A percentile compares a stretch with the other conserved stretches of the same genome.
Conservation (phyloP, 805 yeast species). For the Ogataea siamensis region DNA sequence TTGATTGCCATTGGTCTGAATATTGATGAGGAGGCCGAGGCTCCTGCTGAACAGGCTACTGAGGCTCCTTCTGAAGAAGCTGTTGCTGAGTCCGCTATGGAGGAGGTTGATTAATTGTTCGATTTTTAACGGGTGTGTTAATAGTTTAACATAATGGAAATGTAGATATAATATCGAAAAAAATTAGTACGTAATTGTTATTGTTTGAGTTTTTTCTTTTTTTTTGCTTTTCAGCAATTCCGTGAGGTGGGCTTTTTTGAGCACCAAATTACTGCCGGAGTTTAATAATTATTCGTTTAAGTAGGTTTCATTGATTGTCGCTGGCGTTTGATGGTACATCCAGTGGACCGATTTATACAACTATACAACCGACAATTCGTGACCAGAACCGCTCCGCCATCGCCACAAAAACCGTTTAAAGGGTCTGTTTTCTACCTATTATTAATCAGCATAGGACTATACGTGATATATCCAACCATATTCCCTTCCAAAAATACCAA, state of each 20-base stretch:
- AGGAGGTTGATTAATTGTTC: constrained; percentile 85
- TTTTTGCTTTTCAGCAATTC: not conserved
- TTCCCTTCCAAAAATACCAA: constrained; percentile 12
- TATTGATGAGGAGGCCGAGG: constrained; percentile 79
- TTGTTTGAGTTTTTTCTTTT: not conserved
- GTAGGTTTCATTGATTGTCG: not conserved
- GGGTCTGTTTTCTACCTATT: constrained; percentile 2
- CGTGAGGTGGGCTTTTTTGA: not conserved
- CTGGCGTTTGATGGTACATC: constrained; percentile 7
- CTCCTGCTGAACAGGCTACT: constrained; percentile 39
- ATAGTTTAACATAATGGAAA: constrained; percentile 8
- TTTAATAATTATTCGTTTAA: not conserved
- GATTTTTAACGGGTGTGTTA: constrained; percentile 3
- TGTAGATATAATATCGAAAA: not conserved
- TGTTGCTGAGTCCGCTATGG: constrained; percentile 94
- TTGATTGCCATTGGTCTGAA: constrained; percentile 96
- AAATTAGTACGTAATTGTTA: not conserved
- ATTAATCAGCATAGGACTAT: constrained; percentile 10
- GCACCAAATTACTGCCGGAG: not conserved
- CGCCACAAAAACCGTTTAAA: not conserved
- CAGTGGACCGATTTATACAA: constrained; percentile 6
- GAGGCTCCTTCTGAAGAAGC: constrained; percentile 61
- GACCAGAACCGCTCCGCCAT: not conserved
- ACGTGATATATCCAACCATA: constrained; percentile 19
- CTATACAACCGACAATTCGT: not conserved